phyloP scores from a whole-genome alignment of 2,329 filamentous ascomycete species.

The Calcarisporium arbuscula region DNA sequence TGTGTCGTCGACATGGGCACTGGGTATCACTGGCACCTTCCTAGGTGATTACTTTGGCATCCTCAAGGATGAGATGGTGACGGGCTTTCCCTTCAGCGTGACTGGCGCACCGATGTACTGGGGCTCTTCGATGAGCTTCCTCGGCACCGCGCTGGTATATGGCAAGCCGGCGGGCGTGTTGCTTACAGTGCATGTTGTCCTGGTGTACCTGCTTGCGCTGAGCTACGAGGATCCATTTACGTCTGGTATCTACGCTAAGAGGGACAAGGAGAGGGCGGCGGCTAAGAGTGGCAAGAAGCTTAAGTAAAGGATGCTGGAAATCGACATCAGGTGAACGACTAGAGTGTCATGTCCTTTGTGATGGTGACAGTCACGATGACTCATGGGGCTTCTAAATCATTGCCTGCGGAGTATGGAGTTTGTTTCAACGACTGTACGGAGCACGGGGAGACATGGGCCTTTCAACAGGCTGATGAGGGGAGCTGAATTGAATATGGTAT shows the following conservation, averaged over 20 bases:
- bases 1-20: conserved; percentile 79
- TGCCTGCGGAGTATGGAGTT: background rate
- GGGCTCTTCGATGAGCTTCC: conserved; percentile 85
- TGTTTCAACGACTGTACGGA: too few relatives aligned
- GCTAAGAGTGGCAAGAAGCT: conserved; percentile 44
- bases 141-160: conserved; percentile 77
- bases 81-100: conserved; percentile 92
- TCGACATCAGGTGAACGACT: too few relatives aligned
- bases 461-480: conserved; percentile 13
- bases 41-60: conserved; percentile 98
- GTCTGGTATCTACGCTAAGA: conserved; percentile 83
- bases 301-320: conserved; percentile 36
- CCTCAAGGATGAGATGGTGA: conserved; percentile 91
- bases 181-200: conserved; percentile 66
- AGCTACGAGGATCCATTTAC: conserved; percentile 94
- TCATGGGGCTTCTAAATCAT: too few relatives aligned
- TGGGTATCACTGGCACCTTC: conserved; percentile 93
- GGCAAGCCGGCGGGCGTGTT: conserved; percentile 82
- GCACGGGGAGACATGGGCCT: conserved; percentile 7
- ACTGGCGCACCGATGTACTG: conserved; percentile 94
- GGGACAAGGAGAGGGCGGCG: conserved; percentile 53
- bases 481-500: too few relatives aligned
- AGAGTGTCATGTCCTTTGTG: too few relatives aligned
- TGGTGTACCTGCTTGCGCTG: conserved; percentile 75
- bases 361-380: too few relatives aligned